phyloP scores from a whole-genome alignment of 108 stramenopile genomes.

The Phaeodactylum tricornutum region DNA sequence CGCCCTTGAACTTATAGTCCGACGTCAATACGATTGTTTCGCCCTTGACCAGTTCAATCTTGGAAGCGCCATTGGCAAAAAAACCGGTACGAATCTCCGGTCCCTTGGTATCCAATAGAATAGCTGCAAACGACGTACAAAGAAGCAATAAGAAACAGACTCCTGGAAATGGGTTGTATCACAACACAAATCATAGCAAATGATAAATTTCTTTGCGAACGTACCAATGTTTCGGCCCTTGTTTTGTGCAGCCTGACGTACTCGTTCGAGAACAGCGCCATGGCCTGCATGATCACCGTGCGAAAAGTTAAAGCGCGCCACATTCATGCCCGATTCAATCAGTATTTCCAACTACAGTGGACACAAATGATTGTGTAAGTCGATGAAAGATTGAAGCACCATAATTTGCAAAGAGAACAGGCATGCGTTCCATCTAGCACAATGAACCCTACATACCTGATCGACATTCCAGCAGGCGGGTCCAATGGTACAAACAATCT shows the following conservation, averaged over 20 bases:
- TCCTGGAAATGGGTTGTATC: neutral
- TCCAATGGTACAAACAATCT: conserved; percentile 76
- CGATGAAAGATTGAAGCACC: no score
- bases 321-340: conserved; percentile 85
- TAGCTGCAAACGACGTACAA: conserved; percentile 19
- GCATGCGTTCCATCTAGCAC: no score
- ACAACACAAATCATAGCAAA: neutral
- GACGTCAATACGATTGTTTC: conserved; percentile 55
- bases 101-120: conserved; percentile 86
- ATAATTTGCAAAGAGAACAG: no score
- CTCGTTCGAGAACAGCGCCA: conserved; percentile 41
- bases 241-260: conserved; percentile 58
- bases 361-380: no score
- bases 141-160: neutral
- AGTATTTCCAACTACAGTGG: conserved; percentile 43
- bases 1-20: conserved; percentile 72
- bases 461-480: conserved; percentile 77
- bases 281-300: conserved; percentile 75
- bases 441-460: no score
- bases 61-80: conserved; percentile 66
- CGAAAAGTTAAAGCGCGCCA: conserved; percentile 85
- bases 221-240: conserved; percentile 52
- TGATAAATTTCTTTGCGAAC: conserved; percentile 4
- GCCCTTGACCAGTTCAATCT: conserved; percentile 60
- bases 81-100: conserved; percentile 90